Conservation (phyloP, 768 basidiomycete genomes). For the Pleurotus djamor region DNA sequence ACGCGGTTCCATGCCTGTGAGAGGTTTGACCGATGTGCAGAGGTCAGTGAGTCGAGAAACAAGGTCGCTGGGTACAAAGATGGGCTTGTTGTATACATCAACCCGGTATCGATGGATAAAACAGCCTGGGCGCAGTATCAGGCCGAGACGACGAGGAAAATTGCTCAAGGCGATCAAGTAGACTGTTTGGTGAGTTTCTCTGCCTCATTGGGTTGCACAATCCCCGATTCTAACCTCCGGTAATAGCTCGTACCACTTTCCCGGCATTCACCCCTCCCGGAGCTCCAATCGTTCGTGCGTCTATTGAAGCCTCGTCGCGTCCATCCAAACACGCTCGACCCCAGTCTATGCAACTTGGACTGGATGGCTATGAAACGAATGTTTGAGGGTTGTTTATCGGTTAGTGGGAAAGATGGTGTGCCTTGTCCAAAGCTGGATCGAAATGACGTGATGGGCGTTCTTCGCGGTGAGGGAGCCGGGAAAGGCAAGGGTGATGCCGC, state of each 20-base stretch:
- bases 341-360: slow-evolving; percentile 55
- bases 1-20: slow-evolving; percentile 97
- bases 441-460: neutral
- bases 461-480: neutral
- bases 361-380: slow-evolving; percentile 70
- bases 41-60: slow-evolving; percentile 41
- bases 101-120: slow-evolving; percentile 71
- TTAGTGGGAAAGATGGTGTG: neutral
- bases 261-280: slow-evolving; percentile 86
- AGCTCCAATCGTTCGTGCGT: slow-evolving; percentile 76
- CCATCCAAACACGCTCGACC: slow-evolving; percentile 75
- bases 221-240: neutral
- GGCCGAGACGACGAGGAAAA: slow-evolving; percentile 30
- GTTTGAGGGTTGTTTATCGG: slow-evolving; percentile 59
- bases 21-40: slow-evolving; percentile 69
- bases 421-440: neutral
- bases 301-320: slow-evolving; percentile 78
- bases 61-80: no score
- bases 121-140: slow-evolving; percentile 52
- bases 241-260: slow-evolving; percentile 76
- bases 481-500: slow-evolving; percentile 40
- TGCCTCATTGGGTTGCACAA: neutral
- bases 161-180: slow-evolving; percentile 44
- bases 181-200: slow-evolving; percentile 55
- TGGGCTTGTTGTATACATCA: slow-evolving; percentile 72